Conservation (phyloP, 2,329 filamentous ascomycete genomes). For the Cladosporium sp. region DNA sequence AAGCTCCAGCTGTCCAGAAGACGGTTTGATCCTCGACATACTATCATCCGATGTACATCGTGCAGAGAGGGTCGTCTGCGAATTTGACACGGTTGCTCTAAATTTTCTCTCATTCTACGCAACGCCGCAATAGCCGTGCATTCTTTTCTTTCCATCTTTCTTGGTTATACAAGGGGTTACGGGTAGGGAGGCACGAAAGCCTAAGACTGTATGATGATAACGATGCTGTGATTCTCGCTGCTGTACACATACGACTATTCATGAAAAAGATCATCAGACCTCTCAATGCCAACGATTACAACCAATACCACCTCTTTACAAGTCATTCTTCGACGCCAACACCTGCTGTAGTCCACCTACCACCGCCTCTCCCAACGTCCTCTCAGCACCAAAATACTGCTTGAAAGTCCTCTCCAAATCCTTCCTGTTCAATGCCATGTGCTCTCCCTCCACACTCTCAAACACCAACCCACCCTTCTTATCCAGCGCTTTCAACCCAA, state of each 20-base stretch:
- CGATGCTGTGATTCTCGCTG: slow-evolving; percentile 12
- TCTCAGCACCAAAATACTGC: slow-evolving; percentile 62
- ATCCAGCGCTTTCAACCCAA: slow-evolving; percentile 79
- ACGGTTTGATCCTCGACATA: neutral
- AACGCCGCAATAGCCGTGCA: neutral
- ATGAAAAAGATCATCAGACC: neutral
- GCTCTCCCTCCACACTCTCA: slow-evolving; percentile 68
- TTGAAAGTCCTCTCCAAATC: slow-evolving; percentile 65
- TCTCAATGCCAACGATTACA: neutral
- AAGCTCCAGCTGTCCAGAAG: neutral
- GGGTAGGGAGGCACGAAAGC: neutral
- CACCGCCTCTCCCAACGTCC: slow-evolving; percentile 19
- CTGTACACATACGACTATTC: neutral
- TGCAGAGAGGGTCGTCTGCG: neutral
- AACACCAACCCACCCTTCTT: slow-evolving; percentile 77
- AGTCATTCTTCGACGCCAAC: slow-evolving; percentile 5
- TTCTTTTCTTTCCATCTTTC: neutral
- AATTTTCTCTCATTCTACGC: neutral
- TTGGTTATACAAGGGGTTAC: neutral
- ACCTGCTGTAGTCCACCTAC: neutral
- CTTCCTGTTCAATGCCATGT: slow-evolving; percentile 76
- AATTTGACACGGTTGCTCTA: no score
- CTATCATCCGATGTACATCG: neutral
- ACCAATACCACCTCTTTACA: neutral
- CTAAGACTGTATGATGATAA: slow-evolving; percentile 2